phyloP scores from a whole-genome alignment of 1,139 yeast species.

The Ashbya aceris region DNA sequence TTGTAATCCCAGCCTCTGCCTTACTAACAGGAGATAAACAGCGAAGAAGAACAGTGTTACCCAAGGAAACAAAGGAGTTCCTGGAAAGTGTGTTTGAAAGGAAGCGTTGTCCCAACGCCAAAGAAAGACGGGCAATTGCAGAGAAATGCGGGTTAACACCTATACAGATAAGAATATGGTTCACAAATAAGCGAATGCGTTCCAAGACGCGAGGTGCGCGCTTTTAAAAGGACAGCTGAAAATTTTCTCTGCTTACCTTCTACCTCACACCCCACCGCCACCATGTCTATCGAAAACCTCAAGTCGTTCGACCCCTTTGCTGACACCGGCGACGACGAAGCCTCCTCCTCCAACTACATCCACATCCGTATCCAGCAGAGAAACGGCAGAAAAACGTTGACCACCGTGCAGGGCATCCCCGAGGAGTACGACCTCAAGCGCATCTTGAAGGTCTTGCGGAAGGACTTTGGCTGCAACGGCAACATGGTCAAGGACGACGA shows the following conservation, averaged over 20 bases:
- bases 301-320: constrained; percentile 99
- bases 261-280: constrained; percentile 6
- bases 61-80: constrained; percentile 11
- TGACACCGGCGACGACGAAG: constrained; percentile 99
- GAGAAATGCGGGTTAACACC: constrained; percentile 13
- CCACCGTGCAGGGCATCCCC: constrained; percentile 97
- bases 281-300: constrained; percentile 82
- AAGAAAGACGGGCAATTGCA: constrained; percentile 12
- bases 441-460: constrained; percentile 86
- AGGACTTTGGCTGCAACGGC: constrained; percentile 98
- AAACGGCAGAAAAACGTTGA: constrained; percentile 97
- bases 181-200: constrained; percentile 6
- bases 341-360: constrained; percentile 90
- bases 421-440: constrained; percentile 90
- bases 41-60: constrained; percentile 8
- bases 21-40: constrained; percentile 3
- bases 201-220: constrained; percentile 24
- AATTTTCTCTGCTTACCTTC: constrained; percentile 3
- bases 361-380: constrained; percentile 99
- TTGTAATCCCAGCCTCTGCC: constrained; percentile 3
- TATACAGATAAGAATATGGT: constrained; percentile 14
- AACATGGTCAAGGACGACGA: constrained; percentile 95
- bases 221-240: constrained; percentile 5
- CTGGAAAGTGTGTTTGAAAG: constrained; percentile 12
- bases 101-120: constrained; percentile 12